Conservation (phyloP, 108 stramenopile genomes). For the Nitzschia putrida region DNA sequence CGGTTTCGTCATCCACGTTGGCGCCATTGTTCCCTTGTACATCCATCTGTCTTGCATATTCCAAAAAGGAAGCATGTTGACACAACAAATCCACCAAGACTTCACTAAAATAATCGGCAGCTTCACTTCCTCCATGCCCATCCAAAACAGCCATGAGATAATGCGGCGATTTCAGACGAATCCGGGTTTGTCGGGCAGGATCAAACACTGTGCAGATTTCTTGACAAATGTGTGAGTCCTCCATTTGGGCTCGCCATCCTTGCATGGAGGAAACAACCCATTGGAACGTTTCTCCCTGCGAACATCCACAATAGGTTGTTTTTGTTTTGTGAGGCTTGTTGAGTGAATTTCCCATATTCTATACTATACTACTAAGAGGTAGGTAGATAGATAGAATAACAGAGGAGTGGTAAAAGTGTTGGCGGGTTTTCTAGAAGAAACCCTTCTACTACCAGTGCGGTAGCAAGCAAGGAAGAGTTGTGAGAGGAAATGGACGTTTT, state of each 20-base stretch:
- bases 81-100: slow-evolving; percentile 66
- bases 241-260: slow-evolving; percentile 90
- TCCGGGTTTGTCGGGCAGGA: slow-evolving; percentile 24
- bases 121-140: slow-evolving; percentile 86
- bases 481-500: too few species aligned
- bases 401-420: too few species aligned
- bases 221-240: slow-evolving; percentile 69
- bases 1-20: slow-evolving; percentile 31
- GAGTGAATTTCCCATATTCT: too few species aligned
- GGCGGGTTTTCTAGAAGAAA: too few species aligned
- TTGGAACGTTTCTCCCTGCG: too few species aligned
- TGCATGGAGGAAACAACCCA: slow-evolving; percentile 58
- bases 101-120: slow-evolving; percentile 64
- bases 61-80: slow-evolving; percentile 48
- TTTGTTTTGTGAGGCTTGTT: too few species aligned
- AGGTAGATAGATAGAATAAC: too few species aligned
- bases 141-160: slow-evolving; percentile 86
- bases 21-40: background rate
- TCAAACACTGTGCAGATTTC: background rate
- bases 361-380: too few species aligned
- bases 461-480: too few species aligned
- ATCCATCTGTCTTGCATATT: slow-evolving; percentile 45
- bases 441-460: too few species aligned
- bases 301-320: too few species aligned
- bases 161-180: slow-evolving; percentile 41